Percentiles rank a stretch among this genome's conserved stretches.
Evolutionary conservation across 768 basidiomycete genomes (phyloP).

Genomic region (Ramaria rubella): DNA sequence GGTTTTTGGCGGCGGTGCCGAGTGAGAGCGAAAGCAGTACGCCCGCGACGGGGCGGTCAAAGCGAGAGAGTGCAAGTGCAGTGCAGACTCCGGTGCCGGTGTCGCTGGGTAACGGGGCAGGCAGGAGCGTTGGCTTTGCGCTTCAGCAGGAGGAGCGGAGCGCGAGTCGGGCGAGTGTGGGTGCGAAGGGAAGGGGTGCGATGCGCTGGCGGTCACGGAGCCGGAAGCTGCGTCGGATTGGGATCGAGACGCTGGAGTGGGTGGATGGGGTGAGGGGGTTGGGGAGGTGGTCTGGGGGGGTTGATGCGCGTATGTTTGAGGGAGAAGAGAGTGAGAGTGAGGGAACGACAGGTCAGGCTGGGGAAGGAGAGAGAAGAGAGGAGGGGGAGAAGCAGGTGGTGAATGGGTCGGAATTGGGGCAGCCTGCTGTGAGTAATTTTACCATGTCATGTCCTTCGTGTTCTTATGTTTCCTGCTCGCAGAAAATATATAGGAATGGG

Average conservation of each 20-base stretch:
- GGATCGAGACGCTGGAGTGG: conserved; percentile 55
- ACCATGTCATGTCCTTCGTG: not conserved
- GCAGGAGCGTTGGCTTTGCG: not conserved
- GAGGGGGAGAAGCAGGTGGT: not conserved
- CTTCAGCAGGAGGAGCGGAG: conserved; percentile 22
- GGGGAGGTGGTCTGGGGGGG: conserved; percentile 1
- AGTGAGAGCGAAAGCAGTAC: conserved; percentile 25
- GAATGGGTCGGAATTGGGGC: not conserved
- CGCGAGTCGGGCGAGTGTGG: conserved; percentile 36
- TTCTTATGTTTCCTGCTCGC: not conserved
- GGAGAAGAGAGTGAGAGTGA: conserved; percentile 27
- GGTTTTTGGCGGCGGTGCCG: conserved; percentile 66
- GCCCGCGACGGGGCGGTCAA: conserved; percentile 20
- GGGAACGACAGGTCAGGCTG: conserved; percentile 29
- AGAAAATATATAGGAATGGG: not conserved
- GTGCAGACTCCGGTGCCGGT: not conserved
- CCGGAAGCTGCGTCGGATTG: conserved; percentile 54
- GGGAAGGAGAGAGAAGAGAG: conserved; percentile 18
- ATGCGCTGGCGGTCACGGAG: conserved; percentile 57
- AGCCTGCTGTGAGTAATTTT: not conserved
- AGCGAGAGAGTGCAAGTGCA: not conserved
- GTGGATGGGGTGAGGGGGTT: conserved; percentile 46
- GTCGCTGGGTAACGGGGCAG: not conserved
- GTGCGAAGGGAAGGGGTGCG: conserved; percentile 30
- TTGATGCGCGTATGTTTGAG: not conserved